These are phyloP conservation scores for Ogataea pignaliae DNA, from an alignment of 805 yeast species.

Conservation along the genomic window DNA sequence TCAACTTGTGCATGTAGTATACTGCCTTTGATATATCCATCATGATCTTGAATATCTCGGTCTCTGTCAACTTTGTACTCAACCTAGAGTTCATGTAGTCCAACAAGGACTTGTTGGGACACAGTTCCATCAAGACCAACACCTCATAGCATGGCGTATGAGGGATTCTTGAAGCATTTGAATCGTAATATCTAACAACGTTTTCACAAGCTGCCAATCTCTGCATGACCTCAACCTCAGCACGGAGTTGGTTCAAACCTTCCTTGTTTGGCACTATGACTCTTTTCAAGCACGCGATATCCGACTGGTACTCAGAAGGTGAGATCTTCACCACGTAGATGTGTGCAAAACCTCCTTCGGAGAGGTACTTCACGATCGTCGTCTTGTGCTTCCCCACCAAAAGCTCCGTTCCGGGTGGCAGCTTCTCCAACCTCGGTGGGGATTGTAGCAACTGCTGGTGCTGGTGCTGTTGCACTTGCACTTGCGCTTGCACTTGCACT, in stretches of 20 bases:
- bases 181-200: conserved; percentile 68
- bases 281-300: conserved; percentile 64
- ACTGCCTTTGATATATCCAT: conserved; percentile 75
- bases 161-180: conserved; percentile 62
- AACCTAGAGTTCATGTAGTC: conserved; percentile 89
- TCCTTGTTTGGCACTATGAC: conserved; percentile 69
- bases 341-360: conserved; percentile 73
- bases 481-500: too few species aligned
- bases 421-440: conserved; percentile 13
- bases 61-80: conserved; percentile 69
- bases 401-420: conserved; percentile 41
- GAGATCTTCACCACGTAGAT: conserved; percentile 61
- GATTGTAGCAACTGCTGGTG: neutral
- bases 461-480: neutral
- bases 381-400: conserved; percentile 48
- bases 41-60: conserved; percentile 80
- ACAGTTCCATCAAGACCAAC: conserved; percentile 85
- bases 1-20: conserved; percentile 76
- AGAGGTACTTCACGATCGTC: conserved; percentile 40
- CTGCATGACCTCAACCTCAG: conserved; percentile 80
- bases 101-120: conserved; percentile 80
- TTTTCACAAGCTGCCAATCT: conserved; percentile 49
- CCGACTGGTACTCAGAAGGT: conserved; percentile 42
- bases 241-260: conserved; percentile 60
- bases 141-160: conserved; percentile 67